Base-by-base conservation (phyloP, 768 basidiomycete species). In the Gloeopeniophorella convolvens region DNA sequence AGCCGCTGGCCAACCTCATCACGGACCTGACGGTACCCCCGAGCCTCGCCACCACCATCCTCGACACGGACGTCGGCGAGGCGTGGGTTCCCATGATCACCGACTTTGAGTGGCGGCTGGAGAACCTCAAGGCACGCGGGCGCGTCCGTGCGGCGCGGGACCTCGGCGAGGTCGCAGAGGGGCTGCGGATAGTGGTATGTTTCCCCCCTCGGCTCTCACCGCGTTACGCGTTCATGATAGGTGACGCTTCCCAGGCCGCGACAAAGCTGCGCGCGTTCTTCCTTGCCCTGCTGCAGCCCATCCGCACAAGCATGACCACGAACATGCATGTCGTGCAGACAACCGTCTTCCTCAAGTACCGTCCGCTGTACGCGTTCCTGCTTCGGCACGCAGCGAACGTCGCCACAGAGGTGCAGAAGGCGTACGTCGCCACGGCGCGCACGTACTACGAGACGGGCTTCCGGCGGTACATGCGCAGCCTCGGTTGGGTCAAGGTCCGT, bases 361-460 rank as follows among this genome's bases (percentile, higher is more conserved):
- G 75, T 40, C 71, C 86, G 7, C 72, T 98, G 50, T 97, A 82
- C 60, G 76, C 77, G 1, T 99, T 98, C 63, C 72, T 99, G 31
- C 82, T 85, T 55, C 82, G 89, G 2, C 87, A 92, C 54, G 87
- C 87, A 5, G 75, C 83, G 8, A 74, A 74, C 28, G 86, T 93
- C 26, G 93, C 96, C 3, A 76, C 76, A 39, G 94, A 98, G 65
- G 70, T 99, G 20, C 91, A 92, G 63, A 74, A 90, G 44, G 83
- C 89, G 3, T 99, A 99, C 65, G 70, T 86, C 24, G 78, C 78
- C 28, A 80, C 87, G 23, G 85, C 89, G 12, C 81, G 93, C 33
- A 77, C 89, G 18, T 99, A 96, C 65, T 97, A 92, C 52, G 96
- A 99, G 68, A 98, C 96, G 18, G 90, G 86, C 0, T 94, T 97